A percentile compares a stretch with the other conserved stretches of the same genome.
These are phyloP conservation scores for Physocladia obscura DNA, from an alignment of 192 early-diverging fungal species.

Conservation along the genomic window DNA sequence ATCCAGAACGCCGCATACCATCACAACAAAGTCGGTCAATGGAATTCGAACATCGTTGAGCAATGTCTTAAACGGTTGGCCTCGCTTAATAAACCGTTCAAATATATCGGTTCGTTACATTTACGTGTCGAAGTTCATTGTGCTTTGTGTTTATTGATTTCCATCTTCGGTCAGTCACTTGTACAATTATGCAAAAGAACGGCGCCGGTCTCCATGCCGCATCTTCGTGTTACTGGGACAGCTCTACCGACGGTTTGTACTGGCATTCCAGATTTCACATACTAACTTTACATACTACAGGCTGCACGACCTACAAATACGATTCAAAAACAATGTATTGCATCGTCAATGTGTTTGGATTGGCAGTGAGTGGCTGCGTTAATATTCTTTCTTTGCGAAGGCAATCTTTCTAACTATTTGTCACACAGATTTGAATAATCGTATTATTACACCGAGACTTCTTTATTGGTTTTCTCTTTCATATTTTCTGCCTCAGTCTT, in stretches of 20 bases:
- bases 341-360: constrained; percentile 75
- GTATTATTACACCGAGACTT: neutral
- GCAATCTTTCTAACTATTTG: too few relatives aligned
- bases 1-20: constrained; percentile 70
- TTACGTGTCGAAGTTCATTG: neutral
- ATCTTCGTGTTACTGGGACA: constrained; percentile 76
- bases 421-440: too few relatives aligned
- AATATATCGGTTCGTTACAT: constrained; percentile 68
- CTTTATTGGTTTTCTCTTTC: neutral
- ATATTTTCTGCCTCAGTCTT: neutral
- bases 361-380: constrained; percentile 37
- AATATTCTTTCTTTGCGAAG: too few relatives aligned
- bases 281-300: constrained; percentile 23
- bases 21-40: constrained; percentile 71
- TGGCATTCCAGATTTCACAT: neutral
- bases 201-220: constrained; percentile 76
- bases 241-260: constrained; percentile 55
- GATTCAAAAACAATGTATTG: constrained; percentile 79
- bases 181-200: constrained; percentile 81
- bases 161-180: constrained; percentile 59
- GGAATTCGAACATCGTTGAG: constrained; percentile 74
- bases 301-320: constrained; percentile 72
- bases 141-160: too few relatives aligned
- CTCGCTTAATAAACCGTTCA: constrained; percentile 70
- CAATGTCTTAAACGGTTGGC: constrained; percentile 64